Percentiles rank a stretch among this genome's conserved stretches.
phyloP scores from a whole-genome alignment of 1,139 yeast genomes.

The Taphrina communis region DNA sequence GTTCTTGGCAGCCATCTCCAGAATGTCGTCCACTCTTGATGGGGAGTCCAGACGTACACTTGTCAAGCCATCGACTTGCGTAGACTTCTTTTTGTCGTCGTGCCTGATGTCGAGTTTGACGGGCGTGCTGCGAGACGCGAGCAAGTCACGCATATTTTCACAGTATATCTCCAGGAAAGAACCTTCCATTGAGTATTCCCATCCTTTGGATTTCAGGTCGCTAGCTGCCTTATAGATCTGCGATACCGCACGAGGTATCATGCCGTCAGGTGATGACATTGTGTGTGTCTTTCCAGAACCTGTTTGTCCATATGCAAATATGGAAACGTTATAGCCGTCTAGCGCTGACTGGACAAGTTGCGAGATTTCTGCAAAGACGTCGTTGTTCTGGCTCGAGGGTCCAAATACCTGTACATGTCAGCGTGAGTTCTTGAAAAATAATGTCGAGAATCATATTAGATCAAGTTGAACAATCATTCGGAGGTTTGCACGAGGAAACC shows the following conservation, averaged over 20 bases:
- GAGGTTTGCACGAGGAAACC: slow-evolving; percentile 28
- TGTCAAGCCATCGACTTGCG: slow-evolving; percentile 67
- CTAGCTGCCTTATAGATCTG: slow-evolving; percentile 71
- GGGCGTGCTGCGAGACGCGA: slow-evolving; percentile 52
- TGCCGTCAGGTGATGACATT: slow-evolving; percentile 79
- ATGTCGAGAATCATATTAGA: slow-evolving; percentile 39
- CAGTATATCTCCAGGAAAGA: slow-evolving; percentile 90
- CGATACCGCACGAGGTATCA: slow-evolving; percentile 76
- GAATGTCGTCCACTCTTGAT: slow-evolving; percentile 59
- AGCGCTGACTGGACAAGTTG: slow-evolving; percentile 86
- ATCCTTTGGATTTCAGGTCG: slow-evolving; percentile 61
- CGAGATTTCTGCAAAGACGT: slow-evolving; percentile 80
- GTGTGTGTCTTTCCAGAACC: slow-evolving; percentile 96
- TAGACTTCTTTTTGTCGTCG: slow-evolving; percentile 60
- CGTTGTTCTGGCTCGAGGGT: slow-evolving; percentile 60
- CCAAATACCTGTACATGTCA: slow-evolving; percentile 62
- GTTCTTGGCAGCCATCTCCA: slow-evolving; percentile 63
- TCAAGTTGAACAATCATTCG: slow-evolving; percentile 34
- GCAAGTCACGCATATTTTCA: slow-evolving; percentile 74
- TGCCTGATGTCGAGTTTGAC: slow-evolving; percentile 74
- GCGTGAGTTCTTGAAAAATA: neutral
- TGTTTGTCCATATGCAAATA: slow-evolving; percentile 97
- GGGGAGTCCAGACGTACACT: slow-evolving; percentile 59
- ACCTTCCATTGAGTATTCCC: slow-evolving; percentile 71
- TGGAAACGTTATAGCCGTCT: slow-evolving; percentile 84